phyloP scores from a whole-genome alignment of 805 yeast genomes.

The Starmerella sp. region DNA sequence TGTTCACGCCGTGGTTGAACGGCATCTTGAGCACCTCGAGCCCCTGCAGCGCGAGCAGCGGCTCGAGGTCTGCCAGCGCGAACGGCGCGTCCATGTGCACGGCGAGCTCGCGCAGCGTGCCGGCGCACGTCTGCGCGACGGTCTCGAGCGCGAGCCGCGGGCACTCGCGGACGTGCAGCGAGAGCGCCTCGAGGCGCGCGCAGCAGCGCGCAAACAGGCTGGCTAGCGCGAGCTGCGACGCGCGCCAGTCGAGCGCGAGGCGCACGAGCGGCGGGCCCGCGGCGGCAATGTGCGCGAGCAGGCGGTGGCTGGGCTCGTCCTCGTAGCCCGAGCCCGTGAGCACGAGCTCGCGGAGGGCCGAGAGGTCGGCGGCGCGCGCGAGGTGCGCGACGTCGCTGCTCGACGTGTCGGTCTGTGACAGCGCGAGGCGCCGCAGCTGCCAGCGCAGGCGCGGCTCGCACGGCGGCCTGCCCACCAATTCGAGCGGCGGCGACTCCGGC shows the following conservation, averaged over 20 bases:
- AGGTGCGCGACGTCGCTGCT: slow-evolving; percentile 3
- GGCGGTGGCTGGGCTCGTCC: slow-evolving; percentile 9
- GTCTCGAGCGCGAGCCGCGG: slow-evolving; percentile 5
- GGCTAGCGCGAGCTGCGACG: slow-evolving; percentile 6
- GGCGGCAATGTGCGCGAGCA: slow-evolving; percentile 8
- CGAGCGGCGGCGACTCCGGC: no score
- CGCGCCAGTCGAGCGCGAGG: slow-evolving; percentile 17
- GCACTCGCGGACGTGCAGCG: slow-evolving; percentile 8
- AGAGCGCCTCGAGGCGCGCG: slow-evolving; percentile 7
- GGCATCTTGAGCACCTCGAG: slow-evolving; percentile 16
- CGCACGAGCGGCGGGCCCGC: slow-evolving; percentile 9
- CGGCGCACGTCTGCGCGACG: slow-evolving; percentile 3
- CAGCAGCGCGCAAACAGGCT: slow-evolving; percentile 10
- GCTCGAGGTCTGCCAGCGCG: slow-evolving; percentile 11
- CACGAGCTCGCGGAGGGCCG: slow-evolving; percentile 11
- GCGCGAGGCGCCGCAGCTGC: slow-evolving; percentile 9
- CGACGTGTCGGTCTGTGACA: slow-evolving; percentile 14
- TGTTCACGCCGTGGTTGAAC: slow-evolving; percentile 14
- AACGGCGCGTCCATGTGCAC: slow-evolving; percentile 12
- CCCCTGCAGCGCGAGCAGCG: slow-evolving; percentile 4
- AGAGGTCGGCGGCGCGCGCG: slow-evolving; percentile 12
- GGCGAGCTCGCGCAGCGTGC: slow-evolving; percentile 9
- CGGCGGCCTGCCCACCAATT: no score
- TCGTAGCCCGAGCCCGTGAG: slow-evolving; percentile 14
- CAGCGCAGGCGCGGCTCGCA: not conserved